Percentiles rank a stretch among this genome's conserved stretches.
Evolutionary conservation across 2,329 filamentous ascomycete genomes (phyloP).

Genomic region (Microcyclospora tardicrescens): DNA sequence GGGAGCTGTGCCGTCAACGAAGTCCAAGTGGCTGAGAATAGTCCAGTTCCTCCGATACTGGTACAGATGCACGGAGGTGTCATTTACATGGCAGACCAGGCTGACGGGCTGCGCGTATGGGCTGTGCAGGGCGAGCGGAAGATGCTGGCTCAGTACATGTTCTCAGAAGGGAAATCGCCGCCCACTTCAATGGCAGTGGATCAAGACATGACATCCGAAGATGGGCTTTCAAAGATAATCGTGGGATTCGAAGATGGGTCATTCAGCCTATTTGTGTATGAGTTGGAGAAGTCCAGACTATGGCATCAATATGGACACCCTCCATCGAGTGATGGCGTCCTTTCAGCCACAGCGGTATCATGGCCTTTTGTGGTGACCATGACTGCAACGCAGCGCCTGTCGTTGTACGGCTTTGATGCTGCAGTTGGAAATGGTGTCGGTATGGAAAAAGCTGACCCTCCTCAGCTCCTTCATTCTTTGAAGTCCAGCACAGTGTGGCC

Average conservation of each 20-base stretch:
- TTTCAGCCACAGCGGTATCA: conserved; percentile 58
- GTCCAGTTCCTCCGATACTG: conserved; percentile 48
- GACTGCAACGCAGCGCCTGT: conserved; percentile 59
- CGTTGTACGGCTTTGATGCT: conserved; percentile 45
- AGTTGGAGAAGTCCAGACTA: conserved; percentile 34
- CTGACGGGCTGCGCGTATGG: conserved; percentile 66
- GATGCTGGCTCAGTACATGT: conserved; percentile 40
- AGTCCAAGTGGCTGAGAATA: conserved; percentile 47
- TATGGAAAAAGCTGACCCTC: conserved; percentile 20
- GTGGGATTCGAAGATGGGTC: conserved; percentile 61
- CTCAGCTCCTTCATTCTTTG: conserved; percentile 60
- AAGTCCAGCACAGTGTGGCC: conserved; percentile 67
- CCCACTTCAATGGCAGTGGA: conserved; percentile 58
- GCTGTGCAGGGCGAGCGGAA: conserved; percentile 47
- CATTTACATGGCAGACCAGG: conserved; percentile 61
- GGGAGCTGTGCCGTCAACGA: conserved; percentile 72
- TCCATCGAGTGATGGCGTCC: conserved; percentile 46
- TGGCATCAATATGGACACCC: conserved; percentile 44
- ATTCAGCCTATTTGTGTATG: conserved; percentile 56
- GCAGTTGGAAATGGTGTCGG: neutral
- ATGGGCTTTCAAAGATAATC: conserved; percentile 32
- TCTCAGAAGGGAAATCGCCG: conserved; percentile 10
- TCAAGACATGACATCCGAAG: neutral
- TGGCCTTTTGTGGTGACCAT: conserved; percentile 70
- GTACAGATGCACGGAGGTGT: conserved; percentile 67